Conservation (phyloP, 352 stramenopile genomes). For the Globisporangium polare region DNA sequence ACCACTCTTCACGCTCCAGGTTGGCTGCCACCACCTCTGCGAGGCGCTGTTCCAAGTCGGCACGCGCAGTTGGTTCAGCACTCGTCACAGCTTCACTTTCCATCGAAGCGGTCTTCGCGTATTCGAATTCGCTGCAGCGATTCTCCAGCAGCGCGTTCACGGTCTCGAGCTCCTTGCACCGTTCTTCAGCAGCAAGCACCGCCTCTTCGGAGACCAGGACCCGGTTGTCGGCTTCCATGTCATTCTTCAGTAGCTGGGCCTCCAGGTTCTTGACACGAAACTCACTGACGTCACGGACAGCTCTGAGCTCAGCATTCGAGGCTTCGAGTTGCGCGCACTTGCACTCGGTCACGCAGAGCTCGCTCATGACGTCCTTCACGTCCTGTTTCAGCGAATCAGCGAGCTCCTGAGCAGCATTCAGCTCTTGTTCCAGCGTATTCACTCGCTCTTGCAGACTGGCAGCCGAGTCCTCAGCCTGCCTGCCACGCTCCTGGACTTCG, state of each 20-base stretch:
- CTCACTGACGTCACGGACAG: not conserved
- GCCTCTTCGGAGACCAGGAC: not conserved
- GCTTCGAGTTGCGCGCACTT: conserved; percentile 12
- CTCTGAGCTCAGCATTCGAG: not conserved
- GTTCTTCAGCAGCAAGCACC: not conserved
- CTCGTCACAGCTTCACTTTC: not conserved
- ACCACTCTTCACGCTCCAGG: not conserved
- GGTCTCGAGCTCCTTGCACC: not conserved
- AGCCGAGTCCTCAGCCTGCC: conserved; percentile 6
- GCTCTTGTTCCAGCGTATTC: not conserved
- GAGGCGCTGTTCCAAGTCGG: not conserved
- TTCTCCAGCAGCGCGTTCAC: not conserved
- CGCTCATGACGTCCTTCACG: conserved; percentile 13
- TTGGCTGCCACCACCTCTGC: not conserved
- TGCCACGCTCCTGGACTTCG: not conserved
- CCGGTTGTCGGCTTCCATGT: not conserved
- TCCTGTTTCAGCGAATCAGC: conserved; percentile 4
- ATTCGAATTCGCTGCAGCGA: not conserved
- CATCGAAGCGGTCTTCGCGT: not conserved
- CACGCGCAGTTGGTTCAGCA: not conserved
- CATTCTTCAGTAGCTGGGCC: not conserved
- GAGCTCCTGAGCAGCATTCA: conserved; percentile 3
- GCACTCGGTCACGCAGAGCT: conserved; percentile 12
- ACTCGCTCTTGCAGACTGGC: conserved; percentile 7
- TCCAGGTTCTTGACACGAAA: not conserved